A percentile compares a stretch with the other conserved stretches of the same genome.
Evolutionary conservation across 495 filamentous ascomycete genomes (phyloP).

Genomic region (Aspergillus conjunctus): DNA sequence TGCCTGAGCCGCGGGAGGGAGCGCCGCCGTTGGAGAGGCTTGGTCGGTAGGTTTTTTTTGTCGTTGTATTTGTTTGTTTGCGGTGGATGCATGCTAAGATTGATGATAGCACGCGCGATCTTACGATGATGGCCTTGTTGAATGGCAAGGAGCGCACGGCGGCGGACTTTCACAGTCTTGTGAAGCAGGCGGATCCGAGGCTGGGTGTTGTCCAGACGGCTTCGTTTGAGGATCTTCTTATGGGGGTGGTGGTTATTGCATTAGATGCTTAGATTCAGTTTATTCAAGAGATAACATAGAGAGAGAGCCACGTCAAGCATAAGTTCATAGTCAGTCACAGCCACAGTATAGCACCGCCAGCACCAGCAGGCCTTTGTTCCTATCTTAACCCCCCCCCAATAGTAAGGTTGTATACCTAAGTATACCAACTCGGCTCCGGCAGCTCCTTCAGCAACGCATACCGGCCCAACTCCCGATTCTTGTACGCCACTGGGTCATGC

Average conservation of each 20-base stretch:
- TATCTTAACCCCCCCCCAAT: too few relatives aligned
- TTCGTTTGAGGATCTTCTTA: too few relatives aligned
- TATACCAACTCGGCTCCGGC: conserved; percentile 63
- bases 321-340: too few relatives aligned
- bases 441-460: conserved; percentile 53
- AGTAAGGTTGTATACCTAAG: too few relatives aligned
- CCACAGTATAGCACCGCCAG: too few relatives aligned
- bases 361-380: too few relatives aligned
- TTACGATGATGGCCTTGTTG: background rate
- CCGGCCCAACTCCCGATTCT: conserved; percentile 59
- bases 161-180: background rate
- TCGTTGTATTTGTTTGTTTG: too few relatives aligned
- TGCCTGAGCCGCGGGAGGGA: background rate
- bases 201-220: background rate
- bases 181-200: background rate
- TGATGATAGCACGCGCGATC: background rate
- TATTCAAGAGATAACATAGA: too few relatives aligned
- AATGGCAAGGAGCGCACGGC: background rate
- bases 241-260: too few relatives aligned
- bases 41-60: background rate
- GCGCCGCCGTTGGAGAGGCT: background rate
- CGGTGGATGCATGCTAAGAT: background rate
- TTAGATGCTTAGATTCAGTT: too few relatives aligned
- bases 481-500: conserved; percentile 65
- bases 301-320: too few relatives aligned